Percentiles rank a stretch among this genome's conserved stretches.
These are phyloP conservation scores for Pythium phragmitis DNA, from an alignment of 352 stramenopile genomes.

Conservation along the genomic window DNA sequence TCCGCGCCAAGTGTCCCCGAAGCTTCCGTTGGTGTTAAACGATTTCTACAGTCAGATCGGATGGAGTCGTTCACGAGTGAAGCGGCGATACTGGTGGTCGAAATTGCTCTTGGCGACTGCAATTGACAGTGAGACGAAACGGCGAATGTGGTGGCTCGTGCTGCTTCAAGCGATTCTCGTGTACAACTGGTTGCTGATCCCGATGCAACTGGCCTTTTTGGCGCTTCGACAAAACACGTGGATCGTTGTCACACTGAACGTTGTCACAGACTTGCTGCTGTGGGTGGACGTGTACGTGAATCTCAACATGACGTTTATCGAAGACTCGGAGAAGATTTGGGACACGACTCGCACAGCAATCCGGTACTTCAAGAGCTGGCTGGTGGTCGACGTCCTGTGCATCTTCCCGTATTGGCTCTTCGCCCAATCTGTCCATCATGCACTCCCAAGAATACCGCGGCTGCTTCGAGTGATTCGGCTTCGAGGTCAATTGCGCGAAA, in stretches of 20 bases:
- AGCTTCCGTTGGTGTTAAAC: constrained; percentile 10
- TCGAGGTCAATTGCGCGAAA: constrained; percentile 39
- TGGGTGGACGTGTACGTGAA: constrained; percentile 54
- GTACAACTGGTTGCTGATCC: constrained; percentile 60
- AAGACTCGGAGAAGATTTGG: constrained; percentile 62
- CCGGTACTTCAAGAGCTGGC: constrained; percentile 34
- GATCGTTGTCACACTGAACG: constrained; percentile 35
- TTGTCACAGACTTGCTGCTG: constrained; percentile 41
- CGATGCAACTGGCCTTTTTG: constrained; percentile 43
- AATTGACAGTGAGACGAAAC: constrained; percentile 43
- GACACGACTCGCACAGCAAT: constrained; percentile 35
- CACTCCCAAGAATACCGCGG: constrained; percentile 33
- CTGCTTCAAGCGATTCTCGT: constrained; percentile 43
- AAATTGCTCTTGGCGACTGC: constrained; percentile 32
- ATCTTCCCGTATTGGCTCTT: constrained; percentile 45
- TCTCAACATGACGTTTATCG: constrained; percentile 51
- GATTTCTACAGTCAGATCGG: constrained; percentile 29
- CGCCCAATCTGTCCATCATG: constrained; percentile 17
- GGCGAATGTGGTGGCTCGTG: constrained; percentile 51
- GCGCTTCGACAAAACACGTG: constrained; percentile 32
- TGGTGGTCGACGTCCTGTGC: constrained; percentile 42
- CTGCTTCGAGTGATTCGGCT: constrained; percentile 41
- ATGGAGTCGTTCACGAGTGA: constrained; percentile 7
- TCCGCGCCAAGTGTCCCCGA: neutral
- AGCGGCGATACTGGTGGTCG: constrained; percentile 30